Evolutionary conservation across 345 rosid species (phyloP).

Genomic region (Corymbia maculata): DNA sequence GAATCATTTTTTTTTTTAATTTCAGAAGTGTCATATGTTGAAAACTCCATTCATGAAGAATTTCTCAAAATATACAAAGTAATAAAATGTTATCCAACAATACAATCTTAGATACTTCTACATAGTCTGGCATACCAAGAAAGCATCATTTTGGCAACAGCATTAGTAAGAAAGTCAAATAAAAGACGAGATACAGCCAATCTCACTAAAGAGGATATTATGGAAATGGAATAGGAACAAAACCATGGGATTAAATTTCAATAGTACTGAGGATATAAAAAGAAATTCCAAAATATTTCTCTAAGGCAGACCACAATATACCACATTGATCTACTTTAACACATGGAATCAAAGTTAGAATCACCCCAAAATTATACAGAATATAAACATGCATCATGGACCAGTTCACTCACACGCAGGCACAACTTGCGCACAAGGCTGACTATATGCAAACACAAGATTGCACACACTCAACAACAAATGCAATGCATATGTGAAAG

Average conservation of each 20-base stretch:
- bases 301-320: neutral
- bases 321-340: neutral
- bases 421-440: neutral
- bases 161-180: neutral
- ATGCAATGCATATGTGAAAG: neutral
- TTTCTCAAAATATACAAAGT: neutral
- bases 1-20: neutral
- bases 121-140: neutral
- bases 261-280: neutral
- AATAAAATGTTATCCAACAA: neutral
- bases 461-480: neutral
- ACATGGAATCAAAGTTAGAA: neutral
- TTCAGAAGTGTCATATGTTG: neutral
- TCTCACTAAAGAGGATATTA: neutral
- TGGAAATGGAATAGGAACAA: neutral
- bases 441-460: neutral
- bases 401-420: neutral
- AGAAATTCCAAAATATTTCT: neutral
- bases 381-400: neutral
- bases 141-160: neutral
- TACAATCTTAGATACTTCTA: neutral
- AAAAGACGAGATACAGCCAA: neutral
- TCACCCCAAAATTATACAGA: neutral
- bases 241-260: neutral
- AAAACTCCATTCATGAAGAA: neutral